Evolutionary conservation across 108 stramenopile genomes (phyloP).

Genomic region (Pseudonitzschia pungens): DNA sequence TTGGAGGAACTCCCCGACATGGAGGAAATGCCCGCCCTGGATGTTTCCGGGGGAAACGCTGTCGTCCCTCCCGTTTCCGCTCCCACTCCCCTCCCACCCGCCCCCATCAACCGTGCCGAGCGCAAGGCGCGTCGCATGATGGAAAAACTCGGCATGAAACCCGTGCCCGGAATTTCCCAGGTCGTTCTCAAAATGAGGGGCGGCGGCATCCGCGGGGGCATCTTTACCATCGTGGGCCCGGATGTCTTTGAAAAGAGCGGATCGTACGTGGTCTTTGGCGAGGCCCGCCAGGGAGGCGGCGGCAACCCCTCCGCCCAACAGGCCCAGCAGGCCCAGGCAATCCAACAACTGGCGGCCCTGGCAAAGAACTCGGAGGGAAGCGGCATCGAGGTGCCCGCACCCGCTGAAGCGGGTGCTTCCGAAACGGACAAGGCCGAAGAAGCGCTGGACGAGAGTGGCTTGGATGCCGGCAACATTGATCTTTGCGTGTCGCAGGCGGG

Average conservation of each 20-base stretch:
- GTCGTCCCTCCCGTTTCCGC: background rate
- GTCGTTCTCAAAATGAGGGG: slow-evolving; percentile 86
- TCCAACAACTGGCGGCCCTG: slow-evolving; percentile 48
- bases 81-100: background rate
- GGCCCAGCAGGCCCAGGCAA: slow-evolving; percentile 61
- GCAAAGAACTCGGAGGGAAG: slow-evolving; percentile 28
- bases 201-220: slow-evolving; percentile 58
- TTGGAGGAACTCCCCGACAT: slow-evolving; percentile 28
- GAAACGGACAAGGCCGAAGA: slow-evolving; percentile 37
- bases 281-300: slow-evolving; percentile 75
- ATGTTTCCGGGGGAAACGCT: background rate
- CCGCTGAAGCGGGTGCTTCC: slow-evolving; percentile 39
- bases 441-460: slow-evolving; percentile 86
- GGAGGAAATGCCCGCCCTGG: slow-evolving; percentile 17
- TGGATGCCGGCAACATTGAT: slow-evolving; percentile 94
- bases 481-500: slow-evolving; percentile 91
- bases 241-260: slow-evolving; percentile 89
- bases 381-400: slow-evolving; percentile 48
- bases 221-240: slow-evolving; percentile 87
- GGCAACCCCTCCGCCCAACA: background rate
- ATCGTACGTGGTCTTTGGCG: slow-evolving; percentile 96
- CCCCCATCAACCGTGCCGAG: slow-evolving; percentile 81
- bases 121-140: slow-evolving; percentile 95
- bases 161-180: slow-evolving; percentile 82
- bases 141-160: slow-evolving; percentile 89